Evolutionary conservation across 2,329 filamentous ascomycete genomes (phyloP), one percentile per base, ranked within the genome.

Genomic region (Beauveria australis): DNA sequence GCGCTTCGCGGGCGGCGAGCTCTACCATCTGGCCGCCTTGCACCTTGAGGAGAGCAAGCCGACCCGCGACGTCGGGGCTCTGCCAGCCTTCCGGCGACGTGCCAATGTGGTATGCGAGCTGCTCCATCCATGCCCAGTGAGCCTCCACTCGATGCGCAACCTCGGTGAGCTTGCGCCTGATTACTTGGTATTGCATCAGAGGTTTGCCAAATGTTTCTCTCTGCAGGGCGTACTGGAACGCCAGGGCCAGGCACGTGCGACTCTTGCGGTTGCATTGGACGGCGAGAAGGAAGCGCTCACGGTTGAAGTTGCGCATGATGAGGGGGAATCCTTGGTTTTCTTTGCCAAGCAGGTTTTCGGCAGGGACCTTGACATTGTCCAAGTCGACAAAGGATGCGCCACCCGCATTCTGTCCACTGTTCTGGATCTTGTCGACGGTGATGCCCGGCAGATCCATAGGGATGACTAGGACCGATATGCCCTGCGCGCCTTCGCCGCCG

Each of bases 321-420:
- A 82, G 78, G 47, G 74, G 73, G 70, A 85, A 85, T 2, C 82
- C 83, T 22, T 76, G 67, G 62, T 83, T 82, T 63, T 84, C 81
- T 33, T 73, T 68, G 5, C 82, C 82, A 2, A 86, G 65, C 1
- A 84, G 72, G 60, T 84, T 82, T 28, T 76, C 74, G 0, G 74
- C 74, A 0, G 83, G 82, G 0, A 86, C 83, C 18, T 71, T 65
- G 3, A 85, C 82, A 61, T 84, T 74, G 51, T 85, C 81, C 22
- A 85, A 74, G 22, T 80, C 78, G 53, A 85, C 76, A 63, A 79
- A 84, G 0, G 80, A 81, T 5, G 81, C 76, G 68, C 84, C 84
- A 46, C 85, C 86, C 5, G 84, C 84, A 66, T 85, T 82, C n/a
- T 87, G 84, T 3, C 86, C 87, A 28, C 81, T 85, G 69, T 89